These are phyloP conservation scores for Rubroshorea leprosula DNA, from an alignment of 345 rosid genomes.

Conservation along the genomic window DNA sequence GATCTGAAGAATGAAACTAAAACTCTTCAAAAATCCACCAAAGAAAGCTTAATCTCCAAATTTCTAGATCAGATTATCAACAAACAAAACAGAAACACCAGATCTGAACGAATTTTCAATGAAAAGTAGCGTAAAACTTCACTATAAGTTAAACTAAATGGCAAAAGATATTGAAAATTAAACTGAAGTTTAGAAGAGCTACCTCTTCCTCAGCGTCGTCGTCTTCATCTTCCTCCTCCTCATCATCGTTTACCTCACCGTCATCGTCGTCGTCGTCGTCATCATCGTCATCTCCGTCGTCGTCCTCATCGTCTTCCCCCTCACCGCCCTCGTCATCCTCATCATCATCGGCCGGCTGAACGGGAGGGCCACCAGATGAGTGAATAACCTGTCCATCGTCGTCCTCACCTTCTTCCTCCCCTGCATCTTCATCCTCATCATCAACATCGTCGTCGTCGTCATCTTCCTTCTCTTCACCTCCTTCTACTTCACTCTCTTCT, in stretches of 20 bases:
- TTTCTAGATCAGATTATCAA: background rate
- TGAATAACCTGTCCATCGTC: conserved; percentile 54
- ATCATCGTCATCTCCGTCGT: conserved; percentile 41
- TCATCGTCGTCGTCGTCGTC: conserved; percentile 45
- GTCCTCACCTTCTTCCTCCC: conserved; percentile 36
- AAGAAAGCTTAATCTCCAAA: background rate
- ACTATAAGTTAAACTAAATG: background rate
- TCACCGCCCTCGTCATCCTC: conserved; percentile 51
- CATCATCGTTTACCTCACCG: conserved; percentile 27
- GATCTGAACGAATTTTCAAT: conserved; percentile 25
- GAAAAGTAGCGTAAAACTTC: background rate
- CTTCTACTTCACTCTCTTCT: conserved; percentile 26
- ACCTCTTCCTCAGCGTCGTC: conserved; percentile 43
- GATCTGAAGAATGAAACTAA: conserved; percentile 18
- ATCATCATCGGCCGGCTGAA: conserved; percentile 44
- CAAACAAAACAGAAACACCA: conserved; percentile 2
- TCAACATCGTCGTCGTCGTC: conserved; percentile 43
- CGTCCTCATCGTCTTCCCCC: conserved; percentile 42
- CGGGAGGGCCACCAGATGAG: conserved; percentile 52
- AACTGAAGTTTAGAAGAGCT: background rate
- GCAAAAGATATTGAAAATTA: background rate
- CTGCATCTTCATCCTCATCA: conserved; percentile 33
- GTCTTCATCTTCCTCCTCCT: conserved; percentile 15
- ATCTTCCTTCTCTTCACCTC: conserved; percentile 25
- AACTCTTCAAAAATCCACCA: background rate